These are phyloP conservation scores for Aspergillus amoenus DNA, from an alignment of 2,329 filamentous ascomycete species.

Conservation along the genomic window DNA sequence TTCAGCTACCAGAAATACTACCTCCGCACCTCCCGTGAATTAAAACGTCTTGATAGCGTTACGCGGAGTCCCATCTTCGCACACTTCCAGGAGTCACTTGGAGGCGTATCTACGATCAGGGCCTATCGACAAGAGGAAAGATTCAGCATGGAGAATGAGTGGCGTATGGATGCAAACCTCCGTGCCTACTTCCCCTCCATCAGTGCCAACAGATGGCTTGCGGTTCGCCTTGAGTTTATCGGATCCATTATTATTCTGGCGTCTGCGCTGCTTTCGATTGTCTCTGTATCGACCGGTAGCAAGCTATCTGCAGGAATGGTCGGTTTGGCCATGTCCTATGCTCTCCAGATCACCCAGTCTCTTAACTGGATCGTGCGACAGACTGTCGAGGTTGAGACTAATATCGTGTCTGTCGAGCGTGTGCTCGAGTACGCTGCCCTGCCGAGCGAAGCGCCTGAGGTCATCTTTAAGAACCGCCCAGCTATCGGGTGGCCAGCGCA, in stretches of 20 bases:
- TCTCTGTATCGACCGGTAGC: slow-evolving; percentile 71
- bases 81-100: slow-evolving; percentile 96
- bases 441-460: slow-evolving; percentile 90
- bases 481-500: slow-evolving; percentile 88
- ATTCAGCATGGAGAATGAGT: slow-evolving; percentile 93
- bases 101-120: slow-evolving; percentile 90
- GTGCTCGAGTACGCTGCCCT: slow-evolving; percentile 92
- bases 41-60: slow-evolving; percentile 93
- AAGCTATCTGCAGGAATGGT: slow-evolving; percentile 71
- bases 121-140: slow-evolving; percentile 86
- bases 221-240: slow-evolving; percentile 91
- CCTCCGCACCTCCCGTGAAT: slow-evolving; percentile 88
- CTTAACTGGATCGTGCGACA: slow-evolving; percentile 99
- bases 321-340: slow-evolving; percentile 95
- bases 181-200: slow-evolving; percentile 95
- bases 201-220: slow-evolving; percentile 91
- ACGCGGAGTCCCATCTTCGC: slow-evolving; percentile 95
- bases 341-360: slow-evolving; percentile 92
- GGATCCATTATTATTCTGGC: slow-evolving; percentile 90
- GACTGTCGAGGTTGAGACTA: slow-evolving; percentile 99
- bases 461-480: slow-evolving; percentile 82
- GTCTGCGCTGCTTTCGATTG: slow-evolving; percentile 77
- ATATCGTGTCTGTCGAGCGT: slow-evolving; percentile 97
- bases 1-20: slow-evolving; percentile 97
- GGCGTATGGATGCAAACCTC: slow-evolving; percentile 92